Evolutionary conservation across 805 yeast species (phyloP).

Genomic region (Dipodascus geniculatus): DNA sequence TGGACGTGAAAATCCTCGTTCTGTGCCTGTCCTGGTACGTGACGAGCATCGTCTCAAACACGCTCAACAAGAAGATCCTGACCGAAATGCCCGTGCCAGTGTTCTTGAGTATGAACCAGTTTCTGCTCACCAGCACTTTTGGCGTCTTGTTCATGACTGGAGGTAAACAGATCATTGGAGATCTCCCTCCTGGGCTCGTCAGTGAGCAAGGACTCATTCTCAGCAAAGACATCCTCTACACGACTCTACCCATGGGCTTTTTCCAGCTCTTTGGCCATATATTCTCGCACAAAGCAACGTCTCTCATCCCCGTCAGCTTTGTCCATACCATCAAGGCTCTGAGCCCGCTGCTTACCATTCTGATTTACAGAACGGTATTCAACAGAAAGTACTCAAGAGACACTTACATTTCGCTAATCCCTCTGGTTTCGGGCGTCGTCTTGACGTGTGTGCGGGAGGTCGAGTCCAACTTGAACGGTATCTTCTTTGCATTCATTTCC

Average conservation of each 20-base stretch:
- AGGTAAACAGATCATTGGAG: slow-evolving; percentile 27
- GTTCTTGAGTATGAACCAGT: slow-evolving; percentile 83
- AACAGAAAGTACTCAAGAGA: slow-evolving; percentile 42
- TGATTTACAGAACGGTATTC: slow-evolving; percentile 57
- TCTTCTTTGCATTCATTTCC: slow-evolving; percentile 55
- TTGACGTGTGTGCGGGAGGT: slow-evolving; percentile 37
- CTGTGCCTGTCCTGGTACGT: slow-evolving; percentile 74
- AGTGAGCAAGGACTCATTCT: slow-evolving; percentile 19
- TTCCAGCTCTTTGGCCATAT: slow-evolving; percentile 91
- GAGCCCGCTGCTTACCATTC: slow-evolving; percentile 80
- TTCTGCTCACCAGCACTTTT: slow-evolving; percentile 53
- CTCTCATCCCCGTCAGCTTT: slow-evolving; percentile 82
- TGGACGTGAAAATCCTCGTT: slow-evolving; percentile 32
- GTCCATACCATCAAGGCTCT: slow-evolving; percentile 92
- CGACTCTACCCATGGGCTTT: slow-evolving; percentile 84
- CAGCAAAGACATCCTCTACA: slow-evolving; percentile 18
- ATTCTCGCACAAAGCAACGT: slow-evolving; percentile 84
- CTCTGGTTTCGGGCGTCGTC: slow-evolving; percentile 78
- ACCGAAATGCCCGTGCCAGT: slow-evolving; percentile 65
- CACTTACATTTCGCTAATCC: slow-evolving; percentile 71
- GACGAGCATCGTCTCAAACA: slow-evolving; percentile 68
- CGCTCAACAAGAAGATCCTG: slow-evolving; percentile 68
- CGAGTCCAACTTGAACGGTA: slow-evolving; percentile 43
- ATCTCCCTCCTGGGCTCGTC: slow-evolving; percentile 26
- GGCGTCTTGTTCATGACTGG: slow-evolving; percentile 37